Percentiles rank a stretch among this genome's conserved stretches.
Conservation (phyloP, 768 basidiomycete genomes). For the Termitomyces sp. region DNA sequence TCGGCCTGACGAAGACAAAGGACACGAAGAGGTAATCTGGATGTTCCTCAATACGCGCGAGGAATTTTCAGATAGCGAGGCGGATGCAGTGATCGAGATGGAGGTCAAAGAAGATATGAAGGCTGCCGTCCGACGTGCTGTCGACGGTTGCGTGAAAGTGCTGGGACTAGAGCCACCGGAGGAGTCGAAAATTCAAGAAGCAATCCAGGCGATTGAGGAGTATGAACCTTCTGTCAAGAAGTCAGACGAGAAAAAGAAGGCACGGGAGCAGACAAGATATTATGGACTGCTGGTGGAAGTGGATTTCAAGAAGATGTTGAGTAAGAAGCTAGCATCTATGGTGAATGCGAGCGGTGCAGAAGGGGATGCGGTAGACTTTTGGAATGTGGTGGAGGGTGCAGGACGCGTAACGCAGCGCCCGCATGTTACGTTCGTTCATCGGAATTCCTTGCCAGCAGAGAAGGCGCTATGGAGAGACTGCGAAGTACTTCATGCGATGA, state of each 20-base stretch:
- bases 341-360: slow-evolving; percentile 15
- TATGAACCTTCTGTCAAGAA: slow-evolving; percentile 34
- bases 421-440: slow-evolving; percentile 86
- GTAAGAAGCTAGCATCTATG: slow-evolving; percentile 27
- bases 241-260: slow-evolving; percentile 26
- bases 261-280: slow-evolving; percentile 49
- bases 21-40: slow-evolving; percentile 81
- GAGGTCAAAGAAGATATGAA: slow-evolving; percentile 43
- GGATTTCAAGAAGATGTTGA: slow-evolving; percentile 47
- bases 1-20: slow-evolving; percentile 40
- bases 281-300: slow-evolving; percentile 76
- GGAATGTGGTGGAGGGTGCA: slow-evolving; percentile 35
- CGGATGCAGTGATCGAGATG: slow-evolving; percentile 69
- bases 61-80: slow-evolving; percentile 42
- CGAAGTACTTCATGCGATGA: slow-evolving; percentile 28
- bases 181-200: slow-evolving; percentile 51
- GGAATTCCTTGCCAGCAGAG: slow-evolving; percentile 30
- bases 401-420: slow-evolving; percentile 54
- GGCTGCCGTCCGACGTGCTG: slow-evolving; percentile 49
- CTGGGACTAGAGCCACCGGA: slow-evolving; percentile 49
- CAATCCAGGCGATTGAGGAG: slow-evolving; percentile 36
- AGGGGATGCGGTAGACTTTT: slow-evolving; percentile 36
- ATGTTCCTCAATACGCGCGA: slow-evolving; percentile 65
- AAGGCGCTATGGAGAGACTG: slow-evolving; percentile 45
- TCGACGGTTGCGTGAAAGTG: slow-evolving; percentile 48